Percentiles rank a stretch among this genome's conserved stretches.
Evolutionary conservation across 345 rosid genomes (phyloP).

Genomic region (Dipteronia sinensis): DNA sequence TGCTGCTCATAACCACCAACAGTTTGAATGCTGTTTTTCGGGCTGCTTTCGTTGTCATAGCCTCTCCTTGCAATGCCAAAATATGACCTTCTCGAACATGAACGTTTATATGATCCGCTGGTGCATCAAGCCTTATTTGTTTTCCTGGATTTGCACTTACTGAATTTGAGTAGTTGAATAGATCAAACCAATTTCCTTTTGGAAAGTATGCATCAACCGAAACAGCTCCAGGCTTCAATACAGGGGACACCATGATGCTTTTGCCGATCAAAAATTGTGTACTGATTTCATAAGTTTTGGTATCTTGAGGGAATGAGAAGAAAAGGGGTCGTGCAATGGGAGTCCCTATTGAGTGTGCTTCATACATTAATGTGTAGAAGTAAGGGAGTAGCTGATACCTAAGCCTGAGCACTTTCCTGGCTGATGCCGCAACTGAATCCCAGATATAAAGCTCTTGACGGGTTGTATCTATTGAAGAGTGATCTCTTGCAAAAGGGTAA

Average conservation of each 20-base stretch:
- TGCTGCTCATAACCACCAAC: background rate
- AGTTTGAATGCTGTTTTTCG: background rate
- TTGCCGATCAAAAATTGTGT: constrained; percentile 4
- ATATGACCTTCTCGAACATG: constrained; percentile 1
- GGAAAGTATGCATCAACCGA: constrained; percentile 1
- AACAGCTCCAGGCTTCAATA: background rate
- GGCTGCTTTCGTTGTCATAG: constrained; percentile 3
- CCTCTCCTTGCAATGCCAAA: constrained; percentile 6
- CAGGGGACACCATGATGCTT: background rate
- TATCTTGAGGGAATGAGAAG: background rate
- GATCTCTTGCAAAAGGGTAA: constrained; percentile 4
- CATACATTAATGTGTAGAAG: background rate
- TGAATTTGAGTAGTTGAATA: background rate
- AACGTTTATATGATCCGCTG: background rate
- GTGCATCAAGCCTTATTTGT: background rate
- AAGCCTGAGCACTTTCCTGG: background rate
- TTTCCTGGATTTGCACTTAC: background rate
- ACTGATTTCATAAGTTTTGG: background rate
- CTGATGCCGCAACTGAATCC: constrained; percentile 6
- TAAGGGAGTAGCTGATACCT: background rate
- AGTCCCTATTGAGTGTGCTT: background rate
- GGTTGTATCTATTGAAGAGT: background rate
- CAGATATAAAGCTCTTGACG: background rate
- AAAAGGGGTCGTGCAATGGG: background rate
- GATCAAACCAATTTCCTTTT: background rate